A percentile compares a stretch with the other conserved stretches of the same genome.
Conservation (phyloP, 768 basidiomycete species). For the Amanita molliuscula region DNA sequence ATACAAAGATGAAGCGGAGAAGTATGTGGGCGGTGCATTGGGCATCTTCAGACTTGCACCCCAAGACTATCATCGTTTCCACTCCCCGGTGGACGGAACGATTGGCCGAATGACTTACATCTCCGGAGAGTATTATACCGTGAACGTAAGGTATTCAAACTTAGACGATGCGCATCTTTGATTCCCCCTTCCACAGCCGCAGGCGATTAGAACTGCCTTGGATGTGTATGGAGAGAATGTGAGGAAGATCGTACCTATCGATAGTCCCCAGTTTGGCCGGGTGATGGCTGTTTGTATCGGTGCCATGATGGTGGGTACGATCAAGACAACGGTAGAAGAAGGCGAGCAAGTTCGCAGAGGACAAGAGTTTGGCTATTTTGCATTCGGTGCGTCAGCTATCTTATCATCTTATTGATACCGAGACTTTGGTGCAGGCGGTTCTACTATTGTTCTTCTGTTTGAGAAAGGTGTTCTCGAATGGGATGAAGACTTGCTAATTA, state of each 20-base stretch:
- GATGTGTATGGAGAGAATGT: conserved; percentile 95
- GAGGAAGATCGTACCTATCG: conserved; percentile 86
- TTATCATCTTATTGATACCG: conserved; percentile 3
- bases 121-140: conserved; percentile 91
- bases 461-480: conserved; percentile 79
- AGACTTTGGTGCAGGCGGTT: conserved; percentile 48
- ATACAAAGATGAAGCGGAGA: conserved; percentile 58
- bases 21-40: conserved; percentile 72
- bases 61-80: conserved; percentile 94
- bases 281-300: conserved; percentile 91
- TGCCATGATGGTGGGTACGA: conserved; percentile 94
- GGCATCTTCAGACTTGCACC: conserved; percentile 90
- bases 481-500: conserved; percentile 85
- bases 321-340: conserved; percentile 77
- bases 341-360: conserved; percentile 75
- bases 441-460: conserved; percentile 85
- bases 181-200: conserved; percentile 40
- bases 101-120: conserved; percentile 81
- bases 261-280: conserved; percentile 80
- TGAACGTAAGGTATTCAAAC: conserved; percentile 50
- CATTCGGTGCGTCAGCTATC: conserved; percentile 58
- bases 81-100: conserved; percentile 74
- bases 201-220: conserved; percentile 83
- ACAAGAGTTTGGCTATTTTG: conserved; percentile 90
- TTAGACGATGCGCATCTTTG: conserved; percentile 1